phyloP scores from a whole-genome alignment of 257 asterid species.

The Penstemon barbatus region DNA sequence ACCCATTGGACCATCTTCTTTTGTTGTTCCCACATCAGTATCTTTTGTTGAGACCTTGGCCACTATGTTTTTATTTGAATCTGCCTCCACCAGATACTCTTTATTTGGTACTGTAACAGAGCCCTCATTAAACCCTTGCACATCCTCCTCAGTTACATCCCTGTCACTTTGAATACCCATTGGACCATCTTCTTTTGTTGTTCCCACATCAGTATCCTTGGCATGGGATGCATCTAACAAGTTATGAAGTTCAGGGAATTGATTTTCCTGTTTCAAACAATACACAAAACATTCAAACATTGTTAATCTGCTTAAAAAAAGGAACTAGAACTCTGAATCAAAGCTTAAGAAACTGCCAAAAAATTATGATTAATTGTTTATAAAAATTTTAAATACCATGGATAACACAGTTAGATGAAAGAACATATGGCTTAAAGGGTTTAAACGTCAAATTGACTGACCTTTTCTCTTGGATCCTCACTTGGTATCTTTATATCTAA shows the following conservation, averaged over 20 bases:
- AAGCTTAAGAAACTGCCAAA: not conserved
- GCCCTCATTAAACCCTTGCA: conserved; percentile 22
- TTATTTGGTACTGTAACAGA: conserved; percentile 29
- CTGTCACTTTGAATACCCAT: conserved; percentile 19
- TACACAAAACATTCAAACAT: not conserved
- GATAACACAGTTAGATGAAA: conserved; percentile 9
- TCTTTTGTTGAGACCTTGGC: conserved; percentile 4
- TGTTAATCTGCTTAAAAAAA: not conserved
- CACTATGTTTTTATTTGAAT: conserved; percentile 17
- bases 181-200: conserved; percentile 18
- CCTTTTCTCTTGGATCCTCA: conserved; percentile 39
- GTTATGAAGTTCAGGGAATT: conserved; percentile 21
- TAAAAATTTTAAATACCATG: not conserved
- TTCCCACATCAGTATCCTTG: conserved; percentile 18
- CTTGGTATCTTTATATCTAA: conserved; percentile 25
- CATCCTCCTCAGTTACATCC: conserved; percentile 21
- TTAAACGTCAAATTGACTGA: conserved; percentile 17
- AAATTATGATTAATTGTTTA: not conserved
- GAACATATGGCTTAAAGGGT: conserved; percentile 7
- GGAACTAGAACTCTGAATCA: not conserved
- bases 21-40: too few relatives aligned
- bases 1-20: conserved; percentile 17
- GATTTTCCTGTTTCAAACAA: not conserved
- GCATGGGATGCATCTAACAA: conserved; percentile 19
- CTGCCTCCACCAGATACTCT: conserved; percentile 20